phyloP scores from a whole-genome alignment of 1,284 basidiomycete species.

The Trichosporon ovoides region DNA sequence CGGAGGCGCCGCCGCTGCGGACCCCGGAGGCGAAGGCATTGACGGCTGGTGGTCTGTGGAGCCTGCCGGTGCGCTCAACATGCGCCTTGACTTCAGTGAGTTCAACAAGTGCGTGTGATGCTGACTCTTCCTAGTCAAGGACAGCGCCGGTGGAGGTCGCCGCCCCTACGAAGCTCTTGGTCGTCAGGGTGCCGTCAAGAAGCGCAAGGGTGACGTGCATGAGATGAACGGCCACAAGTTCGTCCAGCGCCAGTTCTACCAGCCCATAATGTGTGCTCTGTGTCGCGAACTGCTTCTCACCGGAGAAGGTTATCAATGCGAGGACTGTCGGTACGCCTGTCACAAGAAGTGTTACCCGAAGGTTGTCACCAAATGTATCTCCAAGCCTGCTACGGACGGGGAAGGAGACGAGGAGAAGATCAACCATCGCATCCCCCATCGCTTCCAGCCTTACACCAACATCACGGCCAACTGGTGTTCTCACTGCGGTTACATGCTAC shows the following conservation, averaged over 20 bases:
- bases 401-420: slow-evolving; percentile 98
- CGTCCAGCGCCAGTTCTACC: slow-evolving; percentile 94
- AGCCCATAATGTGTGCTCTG: slow-evolving; percentile 95
- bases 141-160: slow-evolving; percentile 77
- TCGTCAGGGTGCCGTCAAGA: slow-evolving; percentile 94
- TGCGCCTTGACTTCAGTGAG: slow-evolving; percentile 85
- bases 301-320: slow-evolving; percentile 95
- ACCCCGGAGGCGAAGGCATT: slow-evolving; percentile 63
- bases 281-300: slow-evolving; percentile 97
- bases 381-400: slow-evolving; percentile 85
- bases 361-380: slow-evolving; percentile 98
- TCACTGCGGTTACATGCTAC: slow-evolving; percentile 97
- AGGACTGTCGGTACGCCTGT: slow-evolving; percentile 97
- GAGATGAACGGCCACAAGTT: slow-evolving; percentile 99
- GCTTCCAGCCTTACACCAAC: slow-evolving; percentile 95
- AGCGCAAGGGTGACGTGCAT: slow-evolving; percentile 96
- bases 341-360: slow-evolving; percentile 99
- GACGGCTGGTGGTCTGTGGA: slow-evolving; percentile 98
- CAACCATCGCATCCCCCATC: slow-evolving; percentile 98
- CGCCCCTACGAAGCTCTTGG: slow-evolving; percentile 92
- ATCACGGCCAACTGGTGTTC: slow-evolving; percentile 99
- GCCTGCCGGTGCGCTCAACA: slow-evolving; percentile 85
- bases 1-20: slow-evolving; percentile 14
- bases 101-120: slow-evolving; percentile 16
- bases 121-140: slow-evolving; percentile 64